These are phyloP conservation scores for Geranium brycei DNA, from an alignment of 345 rosid genomes.

Conservation along the genomic window DNA sequence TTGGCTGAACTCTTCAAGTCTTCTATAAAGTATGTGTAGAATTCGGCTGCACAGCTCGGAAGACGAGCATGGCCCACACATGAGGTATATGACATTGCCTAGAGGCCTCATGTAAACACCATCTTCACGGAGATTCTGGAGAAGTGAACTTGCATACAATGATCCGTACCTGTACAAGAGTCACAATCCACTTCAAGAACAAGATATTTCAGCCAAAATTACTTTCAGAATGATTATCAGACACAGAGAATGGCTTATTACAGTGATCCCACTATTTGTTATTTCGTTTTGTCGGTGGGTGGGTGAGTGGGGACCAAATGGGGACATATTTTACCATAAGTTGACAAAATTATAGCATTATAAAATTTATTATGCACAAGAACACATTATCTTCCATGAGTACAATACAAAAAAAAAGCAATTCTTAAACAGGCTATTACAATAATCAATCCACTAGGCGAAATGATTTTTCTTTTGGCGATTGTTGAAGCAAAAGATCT, in stretches of 20 bases:
- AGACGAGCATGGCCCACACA: constrained; percentile 79
- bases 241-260: background rate
- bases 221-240: background rate
- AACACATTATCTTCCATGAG: too few relatives aligned
- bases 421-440: too few relatives aligned
- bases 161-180: constrained; percentile 53
- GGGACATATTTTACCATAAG: too few relatives aligned
- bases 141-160: constrained; percentile 43
- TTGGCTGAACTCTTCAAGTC: constrained; percentile 38
- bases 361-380: too few relatives aligned
- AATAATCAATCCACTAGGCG: too few relatives aligned
- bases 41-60: constrained; percentile 47
- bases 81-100: constrained; percentile 77
- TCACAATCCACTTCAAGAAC: background rate
- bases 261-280: background rate
- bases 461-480: too few relatives aligned
- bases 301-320: background rate
- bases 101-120: constrained; percentile 72
- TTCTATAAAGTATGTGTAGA: constrained; percentile 40
- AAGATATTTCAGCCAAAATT: background rate
- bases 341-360: too few relatives aligned
- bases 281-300: background rate
- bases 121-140: constrained; percentile 57
- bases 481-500: background rate
- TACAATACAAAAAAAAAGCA: too few relatives aligned